Evolutionary conservation across 306 rosid genomes (phyloP).

Genomic region (Quercus berberidifolia): DNA sequence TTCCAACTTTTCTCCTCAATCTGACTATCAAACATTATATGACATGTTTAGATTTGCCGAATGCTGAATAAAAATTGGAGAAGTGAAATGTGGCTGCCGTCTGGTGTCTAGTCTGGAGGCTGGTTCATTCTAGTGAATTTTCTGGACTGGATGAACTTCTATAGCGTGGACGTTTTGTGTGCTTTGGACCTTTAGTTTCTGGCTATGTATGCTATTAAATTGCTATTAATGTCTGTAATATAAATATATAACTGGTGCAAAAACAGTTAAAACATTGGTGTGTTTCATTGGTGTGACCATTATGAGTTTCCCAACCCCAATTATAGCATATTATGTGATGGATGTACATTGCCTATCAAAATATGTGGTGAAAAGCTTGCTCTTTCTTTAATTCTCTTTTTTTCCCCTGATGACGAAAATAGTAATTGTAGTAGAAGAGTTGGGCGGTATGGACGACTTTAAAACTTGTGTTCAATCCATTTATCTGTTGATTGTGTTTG

Average conservation of each 20-base stretch:
- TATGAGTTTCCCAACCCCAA: background rate
- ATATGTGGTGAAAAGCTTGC: background rate
- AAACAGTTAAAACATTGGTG: background rate
- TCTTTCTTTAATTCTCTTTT: background rate
- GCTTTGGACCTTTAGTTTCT: background rate
- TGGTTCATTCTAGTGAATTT: constrained; percentile 5
- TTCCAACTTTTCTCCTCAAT: background rate
- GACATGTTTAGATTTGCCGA: constrained; percentile 27
- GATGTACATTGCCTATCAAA: background rate
- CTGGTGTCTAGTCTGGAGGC: background rate
- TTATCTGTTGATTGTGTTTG: too few relatives aligned
- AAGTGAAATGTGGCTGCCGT: background rate
- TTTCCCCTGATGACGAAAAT: too few relatives aligned
- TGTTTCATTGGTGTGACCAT: background rate
- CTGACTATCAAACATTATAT: background rate
- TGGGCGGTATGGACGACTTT: too few relatives aligned
- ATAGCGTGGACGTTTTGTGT: background rate
- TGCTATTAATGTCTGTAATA: background rate
- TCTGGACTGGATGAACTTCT: background rate
- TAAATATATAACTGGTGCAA: background rate
- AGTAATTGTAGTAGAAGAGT: too few relatives aligned
- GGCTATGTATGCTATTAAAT: background rate
- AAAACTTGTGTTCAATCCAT: too few relatives aligned
- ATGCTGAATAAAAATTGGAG: background rate
- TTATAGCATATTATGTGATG: background rate